Conservation (phyloP, 129 eudicot genomes). For the Solidago caesia region DNA sequence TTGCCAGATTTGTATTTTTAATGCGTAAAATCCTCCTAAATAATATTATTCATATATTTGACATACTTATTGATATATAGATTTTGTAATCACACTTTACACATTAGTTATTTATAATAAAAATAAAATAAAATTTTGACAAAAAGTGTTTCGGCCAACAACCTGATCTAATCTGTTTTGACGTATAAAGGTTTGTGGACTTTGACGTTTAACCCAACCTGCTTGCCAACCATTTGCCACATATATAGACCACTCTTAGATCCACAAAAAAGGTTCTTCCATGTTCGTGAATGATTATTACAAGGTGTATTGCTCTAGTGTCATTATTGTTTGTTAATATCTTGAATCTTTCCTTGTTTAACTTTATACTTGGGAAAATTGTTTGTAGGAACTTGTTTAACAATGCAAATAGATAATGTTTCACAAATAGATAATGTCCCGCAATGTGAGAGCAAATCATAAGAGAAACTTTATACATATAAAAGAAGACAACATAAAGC, state of each 20-base stretch:
- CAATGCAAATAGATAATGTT: neutral
- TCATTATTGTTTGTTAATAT: conserved; percentile 17
- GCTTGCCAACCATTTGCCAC: neutral
- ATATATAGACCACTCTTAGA: neutral
- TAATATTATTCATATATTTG: neutral
- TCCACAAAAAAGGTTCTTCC: neutral
- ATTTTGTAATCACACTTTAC: neutral
- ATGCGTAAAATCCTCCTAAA: neutral
- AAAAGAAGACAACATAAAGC: conserved; percentile 18
- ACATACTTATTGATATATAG: neutral
- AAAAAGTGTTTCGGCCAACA: neutral
- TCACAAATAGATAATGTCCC: neutral
- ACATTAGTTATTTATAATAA: neutral
- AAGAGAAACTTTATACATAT: neutral
- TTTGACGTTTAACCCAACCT: neutral
- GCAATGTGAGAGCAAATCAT: neutral
- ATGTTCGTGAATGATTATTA: conserved; percentile 12
- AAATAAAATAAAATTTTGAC: neutral
- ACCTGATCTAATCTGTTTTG: neutral
- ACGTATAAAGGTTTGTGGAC: neutral
- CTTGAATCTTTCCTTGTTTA: neutral
- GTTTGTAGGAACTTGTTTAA: neutral
- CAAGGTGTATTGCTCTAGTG: conserved; percentile 14
- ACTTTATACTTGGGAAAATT: neutral
- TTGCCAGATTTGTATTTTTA: neutral